A percentile compares a stretch with the other conserved stretches of the same genome.
phyloP scores from a whole-genome alignment of 306 rosid genomes.

The Pyrus communis region DNA sequence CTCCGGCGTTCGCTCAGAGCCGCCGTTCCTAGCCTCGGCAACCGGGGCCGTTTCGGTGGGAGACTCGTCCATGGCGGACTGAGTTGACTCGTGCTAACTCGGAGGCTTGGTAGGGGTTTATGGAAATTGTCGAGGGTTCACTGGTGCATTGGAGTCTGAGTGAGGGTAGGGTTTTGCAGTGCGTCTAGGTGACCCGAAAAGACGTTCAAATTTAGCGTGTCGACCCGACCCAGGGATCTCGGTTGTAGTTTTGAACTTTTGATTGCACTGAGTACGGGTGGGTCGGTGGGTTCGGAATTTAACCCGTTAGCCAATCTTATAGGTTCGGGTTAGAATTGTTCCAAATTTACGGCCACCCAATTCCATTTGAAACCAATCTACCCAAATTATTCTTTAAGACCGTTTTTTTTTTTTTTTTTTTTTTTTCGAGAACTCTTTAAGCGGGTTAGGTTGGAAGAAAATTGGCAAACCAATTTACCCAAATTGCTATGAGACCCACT shows the following conservation, averaged over 20 bases:
- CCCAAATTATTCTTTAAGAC: too few species aligned
- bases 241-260: background rate
- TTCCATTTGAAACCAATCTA: too few species aligned
- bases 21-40: slow-evolving; percentile 5
- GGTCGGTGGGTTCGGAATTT: too few species aligned
- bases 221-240: background rate
- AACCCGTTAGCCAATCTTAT: too few species aligned
- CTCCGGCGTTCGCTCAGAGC: slow-evolving; percentile 34
- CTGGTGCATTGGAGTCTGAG: background rate
- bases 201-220: background rate
- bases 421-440: too few species aligned
- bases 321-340: too few species aligned
- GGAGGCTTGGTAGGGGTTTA: background rate
- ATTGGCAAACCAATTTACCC: too few species aligned
- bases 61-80: slow-evolving; percentile 27
- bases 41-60: background rate
- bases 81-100: slow-evolving; percentile 13
- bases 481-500: too few species aligned
- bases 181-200: background rate
- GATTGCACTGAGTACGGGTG: background rate
- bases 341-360: too few species aligned
- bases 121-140: background rate
- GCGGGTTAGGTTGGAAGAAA: too few species aligned
- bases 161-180: background rate
- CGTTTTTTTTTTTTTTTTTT: too few species aligned